These are phyloP conservation scores for Hypoxylon cercidicola DNA, from an alignment of 495 filamentous ascomycete species.

Conservation along the genomic window DNA sequence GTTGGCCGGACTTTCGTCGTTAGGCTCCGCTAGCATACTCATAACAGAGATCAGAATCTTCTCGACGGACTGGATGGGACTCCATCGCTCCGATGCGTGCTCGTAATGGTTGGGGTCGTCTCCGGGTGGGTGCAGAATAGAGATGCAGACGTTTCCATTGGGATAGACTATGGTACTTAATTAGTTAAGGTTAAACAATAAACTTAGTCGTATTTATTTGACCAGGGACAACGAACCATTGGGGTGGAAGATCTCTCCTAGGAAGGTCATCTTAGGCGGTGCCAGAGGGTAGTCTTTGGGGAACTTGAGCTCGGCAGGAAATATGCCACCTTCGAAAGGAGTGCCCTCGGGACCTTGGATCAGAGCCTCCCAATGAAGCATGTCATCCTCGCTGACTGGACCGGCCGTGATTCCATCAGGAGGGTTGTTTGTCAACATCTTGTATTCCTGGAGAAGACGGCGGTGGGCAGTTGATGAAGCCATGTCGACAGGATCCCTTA, in stretches of 20 bases:
- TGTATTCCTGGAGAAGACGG: slow-evolving; percentile 97
- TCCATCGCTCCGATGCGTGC: slow-evolving; percentile 94
- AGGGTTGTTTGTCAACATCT: slow-evolving; percentile 74
- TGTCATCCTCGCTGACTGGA: slow-evolving; percentile 92
- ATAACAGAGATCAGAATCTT: slow-evolving; percentile 98
- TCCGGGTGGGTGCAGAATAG: slow-evolving; percentile 96
- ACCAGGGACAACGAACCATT: slow-evolving; percentile 66
- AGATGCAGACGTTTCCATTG: slow-evolving; percentile 93
- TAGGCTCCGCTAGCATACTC: slow-evolving; percentile 98
- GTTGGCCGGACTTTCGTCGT: slow-evolving; percentile 98
- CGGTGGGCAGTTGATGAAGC: slow-evolving; percentile 80
- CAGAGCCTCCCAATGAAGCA: slow-evolving; percentile 95
- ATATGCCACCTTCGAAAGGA: slow-evolving; percentile 93
- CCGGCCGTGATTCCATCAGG: slow-evolving; percentile 96
- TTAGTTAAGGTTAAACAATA: neutral
- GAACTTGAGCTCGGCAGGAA: slow-evolving; percentile 93
- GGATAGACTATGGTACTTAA: slow-evolving; percentile 75
- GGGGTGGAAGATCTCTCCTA: slow-evolving; percentile 93
- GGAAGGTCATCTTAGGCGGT: slow-evolving; percentile 94
- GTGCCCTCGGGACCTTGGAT: slow-evolving; percentile 96
- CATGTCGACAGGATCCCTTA: slow-evolving; percentile 53
- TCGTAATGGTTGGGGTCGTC: slow-evolving; percentile 99
- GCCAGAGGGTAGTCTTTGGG: slow-evolving; percentile 95
- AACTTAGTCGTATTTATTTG: no score
- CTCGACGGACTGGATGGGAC: slow-evolving; percentile 95